Conservation (phyloP, 768 basidiomycete genomes). For the Amanita jacksonii region DNA sequence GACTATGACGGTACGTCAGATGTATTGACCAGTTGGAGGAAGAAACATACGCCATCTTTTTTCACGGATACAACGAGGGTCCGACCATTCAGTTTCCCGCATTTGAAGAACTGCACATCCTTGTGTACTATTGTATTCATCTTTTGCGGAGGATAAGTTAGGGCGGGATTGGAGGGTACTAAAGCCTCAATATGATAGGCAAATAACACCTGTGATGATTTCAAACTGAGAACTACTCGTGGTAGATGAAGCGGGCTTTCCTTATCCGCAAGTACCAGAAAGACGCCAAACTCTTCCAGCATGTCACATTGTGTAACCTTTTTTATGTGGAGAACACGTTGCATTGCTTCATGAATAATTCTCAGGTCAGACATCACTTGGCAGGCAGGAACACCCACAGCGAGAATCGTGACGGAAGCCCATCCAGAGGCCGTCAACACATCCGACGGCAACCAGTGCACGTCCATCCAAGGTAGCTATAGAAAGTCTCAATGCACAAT, state of each 20-base stretch:
- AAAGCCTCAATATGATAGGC: slow-evolving; percentile 96
- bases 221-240: background rate
- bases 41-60: slow-evolving; percentile 61
- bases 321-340: slow-evolving; percentile 88
- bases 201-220: slow-evolving; percentile 54
- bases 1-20: slow-evolving; percentile 19
- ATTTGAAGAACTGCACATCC: slow-evolving; percentile 94
- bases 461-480: slow-evolving; percentile 80
- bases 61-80: slow-evolving; percentile 95
- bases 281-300: slow-evolving; percentile 93
- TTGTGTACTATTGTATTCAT: slow-evolving; percentile 64
- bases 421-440: slow-evolving; percentile 96
- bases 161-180: slow-evolving; percentile 72
- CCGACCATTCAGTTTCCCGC: slow-evolving; percentile 77
- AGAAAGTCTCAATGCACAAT: slow-evolving; percentile 5
- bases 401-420: slow-evolving; percentile 85
- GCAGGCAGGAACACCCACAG: slow-evolving; percentile 39
- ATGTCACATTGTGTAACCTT: slow-evolving; percentile 94
- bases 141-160: slow-evolving; percentile 79
- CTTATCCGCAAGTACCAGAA: slow-evolving; percentile 92
- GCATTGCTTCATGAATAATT: slow-evolving; percentile 51
- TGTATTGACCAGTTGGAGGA: background rate
- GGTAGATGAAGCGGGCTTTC: slow-evolving; percentile 21
- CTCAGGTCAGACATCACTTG: background rate
- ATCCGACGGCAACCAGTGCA: slow-evolving; percentile 85